Evolutionary conservation across 1,284 basidiomycete species (phyloP).

Genomic region (Leccinum pachyderme): DNA sequence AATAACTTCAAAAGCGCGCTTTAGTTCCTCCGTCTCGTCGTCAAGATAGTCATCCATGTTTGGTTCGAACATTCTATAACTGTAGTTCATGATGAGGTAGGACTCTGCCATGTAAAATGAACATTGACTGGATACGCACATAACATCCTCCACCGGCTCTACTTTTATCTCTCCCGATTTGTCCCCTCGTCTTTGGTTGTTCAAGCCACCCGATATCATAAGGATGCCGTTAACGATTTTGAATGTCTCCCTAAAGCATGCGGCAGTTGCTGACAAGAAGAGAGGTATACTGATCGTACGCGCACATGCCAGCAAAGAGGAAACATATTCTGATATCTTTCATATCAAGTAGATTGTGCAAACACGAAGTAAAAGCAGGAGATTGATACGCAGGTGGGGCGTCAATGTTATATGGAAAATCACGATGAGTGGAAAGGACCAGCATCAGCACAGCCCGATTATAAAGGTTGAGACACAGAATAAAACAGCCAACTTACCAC

Average conservation of each 20-base stretch:
- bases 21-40: slow-evolving; percentile 86
- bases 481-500: slow-evolving; percentile 52
- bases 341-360: neutral
- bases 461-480: neutral
- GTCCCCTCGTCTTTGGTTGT: slow-evolving; percentile 4
- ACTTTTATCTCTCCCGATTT: slow-evolving; percentile 34
- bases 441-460: neutral
- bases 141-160: slow-evolving; percentile 73
- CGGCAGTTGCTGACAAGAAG: slow-evolving; percentile 85
- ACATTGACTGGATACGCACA: slow-evolving; percentile 48
- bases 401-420: neutral
- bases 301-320: slow-evolving; percentile 73
- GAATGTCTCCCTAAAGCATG: slow-evolving; percentile 87
- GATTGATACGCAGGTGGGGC: no score
- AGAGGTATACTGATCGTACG: slow-evolving; percentile 71
- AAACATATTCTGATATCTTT: slow-evolving; percentile 87
- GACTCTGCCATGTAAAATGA: neutral
- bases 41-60: slow-evolving; percentile 97
- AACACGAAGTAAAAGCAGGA: neutral
- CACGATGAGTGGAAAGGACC: neutral
- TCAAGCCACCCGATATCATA: slow-evolving; percentile 39
- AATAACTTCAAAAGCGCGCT: slow-evolving; percentile 69
- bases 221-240: slow-evolving; percentile 80
- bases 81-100: slow-evolving; percentile 30
- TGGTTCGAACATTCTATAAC: slow-evolving; percentile 89